Base-by-base conservation (phyloP, 2,329 filamentous ascomycete species). In the Bipolaris gigantea region DNA sequence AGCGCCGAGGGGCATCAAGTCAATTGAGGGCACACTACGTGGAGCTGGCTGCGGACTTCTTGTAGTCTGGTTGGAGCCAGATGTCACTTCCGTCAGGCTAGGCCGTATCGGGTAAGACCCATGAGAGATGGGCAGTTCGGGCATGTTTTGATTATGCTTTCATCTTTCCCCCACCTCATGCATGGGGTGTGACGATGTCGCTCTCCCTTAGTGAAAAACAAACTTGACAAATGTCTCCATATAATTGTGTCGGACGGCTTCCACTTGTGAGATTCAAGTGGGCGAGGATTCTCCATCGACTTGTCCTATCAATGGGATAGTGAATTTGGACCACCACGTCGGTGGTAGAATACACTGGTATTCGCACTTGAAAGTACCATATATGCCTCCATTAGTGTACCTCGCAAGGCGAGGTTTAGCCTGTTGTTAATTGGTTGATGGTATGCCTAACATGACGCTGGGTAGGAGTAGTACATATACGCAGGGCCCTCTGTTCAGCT, bases 21-120 rank as follows among this genome's bases (percentile, higher is more conserved):
- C 36, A 47, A 35, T 46, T 41, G 47, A 35, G 32, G 39, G 33
- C 51, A 41, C 39, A 56, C 53, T 48, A 51, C 58, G 59, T 55
- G 45, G 53, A 55, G 50, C 43, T 43, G 53, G 41, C 54, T 35
- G 53, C 43, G 50, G 55, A 53, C 42, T 55, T 57, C 42, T 52
- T 50, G 51, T 50, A 50, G 30, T 53, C 48, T 60, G 61, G 53
- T 66, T 68, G 61, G 63, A 66, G 67, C 55, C 67, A 70, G 61
- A 64, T 70, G 66, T 70, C 66, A 66, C 62, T 64, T 70, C 62
- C 61, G 58, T 35, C 5, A 25, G 34, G 34, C 61, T 60, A 61
- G 19, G n/a, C 61, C 34, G 18, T 18, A 48, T 61, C 30, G n/a
- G 44, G 53, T 21, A 56, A 43, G 33, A 52, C 32, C 23, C 1